These are phyloP conservation scores for Sporothrix pallida DNA, from an alignment of 2,329 filamentous ascomycete genomes.

Conservation along the genomic window DNA sequence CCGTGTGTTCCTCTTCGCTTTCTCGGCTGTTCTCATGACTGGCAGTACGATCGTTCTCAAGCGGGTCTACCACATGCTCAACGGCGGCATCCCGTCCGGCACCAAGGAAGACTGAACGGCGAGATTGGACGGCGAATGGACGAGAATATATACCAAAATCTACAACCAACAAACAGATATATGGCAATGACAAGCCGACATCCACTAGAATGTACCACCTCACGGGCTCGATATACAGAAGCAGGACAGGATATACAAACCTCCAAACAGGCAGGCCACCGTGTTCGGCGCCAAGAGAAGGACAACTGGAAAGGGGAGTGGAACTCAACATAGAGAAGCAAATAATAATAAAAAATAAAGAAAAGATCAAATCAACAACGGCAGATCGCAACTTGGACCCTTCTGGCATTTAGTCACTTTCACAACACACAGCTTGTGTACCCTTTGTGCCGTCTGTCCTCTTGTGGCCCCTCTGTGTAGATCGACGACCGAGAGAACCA, in stretches of 20 bases:
- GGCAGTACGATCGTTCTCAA: conserved; percentile 71
- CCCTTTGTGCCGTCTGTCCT: not conserved
- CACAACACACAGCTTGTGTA: not conserved
- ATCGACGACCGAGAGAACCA: not conserved
- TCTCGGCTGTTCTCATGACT: conserved; percentile 74
- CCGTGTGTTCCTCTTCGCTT: conserved; percentile 70
- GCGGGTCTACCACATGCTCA: conserved; percentile 70
- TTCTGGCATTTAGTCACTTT: not conserved
- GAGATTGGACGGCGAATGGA: not conserved
- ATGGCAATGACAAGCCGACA: not conserved
- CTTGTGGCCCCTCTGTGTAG: conserved; percentile 14
- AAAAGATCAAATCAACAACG: not conserved
- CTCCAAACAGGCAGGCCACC: not conserved
- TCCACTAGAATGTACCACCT: not conserved
- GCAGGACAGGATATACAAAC: not conserved
- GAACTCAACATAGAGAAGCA: not conserved
- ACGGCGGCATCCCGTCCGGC: conserved; percentile 57
- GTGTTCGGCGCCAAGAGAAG: conserved; percentile 16
- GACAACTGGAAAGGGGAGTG: not conserved
- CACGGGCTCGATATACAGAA: not conserved
- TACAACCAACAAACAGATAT: not conserved
- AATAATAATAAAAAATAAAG: not conserved
- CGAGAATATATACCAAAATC: not conserved
- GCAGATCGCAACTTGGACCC: not conserved
- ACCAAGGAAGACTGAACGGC: conserved; percentile 44